These are phyloP conservation scores for Rhodotorula sp. DNA, from an alignment of 1,284 basidiomycete species.

Conservation along the genomic window DNA sequence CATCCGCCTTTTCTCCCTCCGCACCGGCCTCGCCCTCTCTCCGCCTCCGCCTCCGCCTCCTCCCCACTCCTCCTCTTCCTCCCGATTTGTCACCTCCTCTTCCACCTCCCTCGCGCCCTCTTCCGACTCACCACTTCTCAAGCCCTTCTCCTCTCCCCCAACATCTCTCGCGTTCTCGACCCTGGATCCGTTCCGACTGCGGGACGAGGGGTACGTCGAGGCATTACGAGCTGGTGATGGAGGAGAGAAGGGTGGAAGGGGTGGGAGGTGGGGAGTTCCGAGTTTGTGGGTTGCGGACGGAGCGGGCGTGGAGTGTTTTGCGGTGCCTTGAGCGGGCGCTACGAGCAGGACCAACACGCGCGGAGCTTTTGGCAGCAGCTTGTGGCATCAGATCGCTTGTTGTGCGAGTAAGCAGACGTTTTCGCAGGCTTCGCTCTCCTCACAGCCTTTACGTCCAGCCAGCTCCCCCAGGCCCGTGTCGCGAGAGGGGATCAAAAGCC, in stretches of 20 bases:
- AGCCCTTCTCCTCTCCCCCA: neutral
- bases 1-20: slow-evolving; percentile 30
- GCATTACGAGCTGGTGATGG: neutral
- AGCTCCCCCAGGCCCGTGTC: too few species aligned
- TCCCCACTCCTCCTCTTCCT: neutral
- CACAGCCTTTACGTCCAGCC: too few species aligned
- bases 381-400: too few species aligned
- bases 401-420: too few species aligned
- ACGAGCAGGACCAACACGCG: too few species aligned
- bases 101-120: neutral
- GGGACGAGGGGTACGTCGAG: neutral
- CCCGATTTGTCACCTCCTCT: neutral
- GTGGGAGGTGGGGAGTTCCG: slow-evolving; percentile 4
- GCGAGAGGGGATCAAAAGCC: too few species aligned
- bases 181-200: neutral
- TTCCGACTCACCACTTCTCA: neutral
- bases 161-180: slow-evolving; percentile 9
- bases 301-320: slow-evolving; percentile 9
- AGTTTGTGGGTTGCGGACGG: slow-evolving; percentile 28
- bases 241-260: neutral
- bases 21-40: slow-evolving; percentile 4
- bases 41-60: neutral
- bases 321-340: neutral
- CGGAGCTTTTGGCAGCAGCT: too few species aligned
- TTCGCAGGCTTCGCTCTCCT: too few species aligned